These are phyloP conservation scores for Penicillium hordei DNA, from an alignment of 2,329 filamentous ascomycete genomes.

Conservation along the genomic window DNA sequence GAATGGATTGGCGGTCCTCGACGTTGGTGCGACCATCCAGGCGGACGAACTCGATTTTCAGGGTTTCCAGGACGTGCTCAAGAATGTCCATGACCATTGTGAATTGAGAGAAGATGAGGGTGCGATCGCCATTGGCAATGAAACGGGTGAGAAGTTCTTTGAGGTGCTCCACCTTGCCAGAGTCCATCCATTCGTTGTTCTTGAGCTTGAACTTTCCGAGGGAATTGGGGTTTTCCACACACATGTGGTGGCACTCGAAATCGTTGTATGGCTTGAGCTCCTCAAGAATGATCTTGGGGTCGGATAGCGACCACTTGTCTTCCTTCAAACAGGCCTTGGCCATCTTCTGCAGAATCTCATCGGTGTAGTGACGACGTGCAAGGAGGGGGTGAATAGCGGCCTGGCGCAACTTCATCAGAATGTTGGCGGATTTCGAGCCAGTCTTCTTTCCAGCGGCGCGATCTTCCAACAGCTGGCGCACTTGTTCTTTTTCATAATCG, in stretches of 20 bases:
- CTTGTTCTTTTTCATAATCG: slow-evolving; percentile 63
- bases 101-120: slow-evolving; percentile 91
- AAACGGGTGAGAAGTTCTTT: slow-evolving; percentile 72
- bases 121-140: slow-evolving; percentile 77
- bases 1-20: slow-evolving; percentile 77
- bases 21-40: slow-evolving; percentile 84
- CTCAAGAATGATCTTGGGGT: slow-evolving; percentile 54
- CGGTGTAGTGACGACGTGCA: slow-evolving; percentile 76
- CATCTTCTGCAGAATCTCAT: slow-evolving; percentile 74
- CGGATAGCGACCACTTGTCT: slow-evolving; percentile 54
- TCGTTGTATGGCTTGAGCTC: slow-evolving; percentile 59
- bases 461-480: slow-evolving; percentile 60
- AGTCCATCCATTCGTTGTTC: slow-evolving; percentile 65
- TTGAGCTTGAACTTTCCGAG: slow-evolving; percentile 59
- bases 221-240: slow-evolving; percentile 52
- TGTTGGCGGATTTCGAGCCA: slow-evolving; percentile 59
- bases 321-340: slow-evolving; percentile 72
- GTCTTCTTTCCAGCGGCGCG: slow-evolving; percentile 57
- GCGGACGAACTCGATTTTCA: slow-evolving; percentile 75
- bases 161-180: slow-evolving; percentile 83
- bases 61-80: slow-evolving; percentile 72
- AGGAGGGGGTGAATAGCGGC: slow-evolving; percentile 89
- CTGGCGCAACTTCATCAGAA: slow-evolving; percentile 88
- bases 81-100: slow-evolving; percentile 88
- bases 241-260: slow-evolving; percentile 62